phyloP scores from a whole-genome alignment of 176 grass and related monocot species.

The Elaeis guineensis region DNA sequence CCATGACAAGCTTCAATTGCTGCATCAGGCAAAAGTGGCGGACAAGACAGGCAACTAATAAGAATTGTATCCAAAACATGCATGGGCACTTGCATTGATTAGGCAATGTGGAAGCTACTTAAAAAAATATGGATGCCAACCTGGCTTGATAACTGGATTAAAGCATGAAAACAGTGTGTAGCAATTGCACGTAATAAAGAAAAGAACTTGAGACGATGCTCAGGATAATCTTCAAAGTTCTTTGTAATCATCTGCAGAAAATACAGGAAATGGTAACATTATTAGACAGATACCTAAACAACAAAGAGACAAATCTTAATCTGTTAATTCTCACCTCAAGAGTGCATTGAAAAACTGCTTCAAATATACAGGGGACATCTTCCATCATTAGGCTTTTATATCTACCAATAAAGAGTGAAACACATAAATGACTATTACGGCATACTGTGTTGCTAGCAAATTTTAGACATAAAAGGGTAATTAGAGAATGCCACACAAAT shows the following conservation, averaged over 20 bases:
- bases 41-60: too few relatives aligned
- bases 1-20: conserved; percentile 99
- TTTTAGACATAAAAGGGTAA: too few relatives aligned
- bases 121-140: conserved; percentile 27
- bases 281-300: not conserved
- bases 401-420: conserved; percentile 20
- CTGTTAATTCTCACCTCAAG: conserved; percentile 52
- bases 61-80: too few relatives aligned
- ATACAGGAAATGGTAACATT: conserved; percentile 11
- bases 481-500: too few relatives aligned
- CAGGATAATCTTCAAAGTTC: conserved; percentile 98
- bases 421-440: too few relatives aligned
- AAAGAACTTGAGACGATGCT: conserved; percentile 98
- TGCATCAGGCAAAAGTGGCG: conserved; percentile 6
- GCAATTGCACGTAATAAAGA: conserved; percentile 91
- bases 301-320: too few relatives aligned
- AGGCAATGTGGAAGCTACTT: too few relatives aligned
- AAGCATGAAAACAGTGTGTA: conserved; percentile 95
- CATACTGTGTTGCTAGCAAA: too few relatives aligned
- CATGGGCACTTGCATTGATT: too few relatives aligned
- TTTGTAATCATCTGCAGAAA: conserved; percentile 86
- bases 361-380: conserved; percentile 80
- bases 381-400: conserved; percentile 95
- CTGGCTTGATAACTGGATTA: conserved; percentile 91
- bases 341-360: conserved; percentile 97